Percentiles rank a stretch among this genome's conserved stretches.
phyloP scores from a whole-genome alignment of 2,329 filamentous ascomycete genomes.

The Cadophora malorum region DNA sequence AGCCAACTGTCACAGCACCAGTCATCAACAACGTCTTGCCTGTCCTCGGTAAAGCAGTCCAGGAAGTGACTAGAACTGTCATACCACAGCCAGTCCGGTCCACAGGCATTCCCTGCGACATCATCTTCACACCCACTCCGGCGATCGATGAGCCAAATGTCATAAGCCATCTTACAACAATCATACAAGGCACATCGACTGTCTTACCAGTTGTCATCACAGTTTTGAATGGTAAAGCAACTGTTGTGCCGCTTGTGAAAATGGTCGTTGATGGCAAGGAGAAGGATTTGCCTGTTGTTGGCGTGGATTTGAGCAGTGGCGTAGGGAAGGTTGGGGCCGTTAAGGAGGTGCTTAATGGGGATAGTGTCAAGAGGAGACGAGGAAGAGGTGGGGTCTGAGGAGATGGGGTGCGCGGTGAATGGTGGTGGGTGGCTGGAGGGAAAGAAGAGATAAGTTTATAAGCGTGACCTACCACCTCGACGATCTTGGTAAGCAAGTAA shows the following conservation, averaged over 20 bases:
- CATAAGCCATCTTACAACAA: constrained; percentile 18
- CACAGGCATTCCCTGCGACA: background rate
- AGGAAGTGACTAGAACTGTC: background rate
- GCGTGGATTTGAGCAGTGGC: background rate
- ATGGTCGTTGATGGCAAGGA: constrained; percentile 18
- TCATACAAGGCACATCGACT: constrained; percentile 15
- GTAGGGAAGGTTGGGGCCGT: constrained; percentile 1
- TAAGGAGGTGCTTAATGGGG: background rate
- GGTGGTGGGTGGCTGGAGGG: background rate
- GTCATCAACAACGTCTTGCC: constrained; percentile 1
- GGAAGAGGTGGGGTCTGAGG: background rate
- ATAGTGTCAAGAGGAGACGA: background rate
- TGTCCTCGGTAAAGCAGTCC: background rate
- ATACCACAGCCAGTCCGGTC: background rate
- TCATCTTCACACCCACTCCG: background rate
- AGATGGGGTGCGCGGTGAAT: background rate
- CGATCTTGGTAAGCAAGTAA: constrained; percentile 13
- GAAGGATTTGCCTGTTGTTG: constrained; percentile 22
- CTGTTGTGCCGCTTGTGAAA: constrained; percentile 20
- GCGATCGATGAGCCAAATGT: constrained; percentile 15
- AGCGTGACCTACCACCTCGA: background rate
- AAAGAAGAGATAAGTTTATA: background rate
- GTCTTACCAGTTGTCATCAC: constrained; percentile 20
- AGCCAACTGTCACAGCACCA: background rate
- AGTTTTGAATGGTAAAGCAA: constrained; percentile 17